phyloP scores from a whole-genome alignment of 345 rosid genomes.

The Eucalyptus cloeziana region DNA sequence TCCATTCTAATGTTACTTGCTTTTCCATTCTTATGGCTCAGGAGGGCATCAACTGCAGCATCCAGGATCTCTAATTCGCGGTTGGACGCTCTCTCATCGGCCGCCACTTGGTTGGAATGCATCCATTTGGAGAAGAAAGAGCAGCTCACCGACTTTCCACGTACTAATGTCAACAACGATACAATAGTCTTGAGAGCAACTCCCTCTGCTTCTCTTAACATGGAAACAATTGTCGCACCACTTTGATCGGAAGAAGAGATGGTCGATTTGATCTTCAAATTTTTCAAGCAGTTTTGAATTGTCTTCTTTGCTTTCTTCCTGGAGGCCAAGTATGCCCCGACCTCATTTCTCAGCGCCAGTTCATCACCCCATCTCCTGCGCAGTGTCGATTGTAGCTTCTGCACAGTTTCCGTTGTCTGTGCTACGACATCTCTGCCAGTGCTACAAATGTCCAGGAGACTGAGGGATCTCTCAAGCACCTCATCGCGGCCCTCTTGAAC shows the following conservation, averaged over 20 bases:
- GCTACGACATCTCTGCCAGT: conserved; percentile 13
- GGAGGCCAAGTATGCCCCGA: conserved; percentile 6
- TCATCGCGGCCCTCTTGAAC: conserved; percentile 13
- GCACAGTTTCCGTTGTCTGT: conserved; percentile 9
- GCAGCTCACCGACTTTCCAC: neutral
- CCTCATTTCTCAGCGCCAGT: neutral
- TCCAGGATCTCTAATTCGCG: conserved; percentile 2
- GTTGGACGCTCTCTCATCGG: neutral
- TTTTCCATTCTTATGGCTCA: neutral
- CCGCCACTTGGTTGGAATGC: neutral
- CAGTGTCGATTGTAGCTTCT: conserved; percentile 14
- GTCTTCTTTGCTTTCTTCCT: conserved; percentile 10
- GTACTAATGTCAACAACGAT: neutral
- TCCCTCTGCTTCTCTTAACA: neutral
- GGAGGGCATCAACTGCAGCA: neutral
- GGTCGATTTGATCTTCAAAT: neutral
- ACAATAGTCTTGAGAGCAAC: neutral
- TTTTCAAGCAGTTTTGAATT: conserved; percentile 3
- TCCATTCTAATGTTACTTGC: neutral
- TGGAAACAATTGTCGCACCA: neutral
- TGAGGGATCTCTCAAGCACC: conserved; percentile 20
- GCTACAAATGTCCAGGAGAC: conserved; percentile 19
- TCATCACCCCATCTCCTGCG: neutral
- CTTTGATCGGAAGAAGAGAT: neutral
- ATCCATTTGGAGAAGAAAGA: neutral